Base-by-base conservation (phyloP, 2,329 filamentous ascomycete species). In the Aspergillus thermomutatus region DNA sequence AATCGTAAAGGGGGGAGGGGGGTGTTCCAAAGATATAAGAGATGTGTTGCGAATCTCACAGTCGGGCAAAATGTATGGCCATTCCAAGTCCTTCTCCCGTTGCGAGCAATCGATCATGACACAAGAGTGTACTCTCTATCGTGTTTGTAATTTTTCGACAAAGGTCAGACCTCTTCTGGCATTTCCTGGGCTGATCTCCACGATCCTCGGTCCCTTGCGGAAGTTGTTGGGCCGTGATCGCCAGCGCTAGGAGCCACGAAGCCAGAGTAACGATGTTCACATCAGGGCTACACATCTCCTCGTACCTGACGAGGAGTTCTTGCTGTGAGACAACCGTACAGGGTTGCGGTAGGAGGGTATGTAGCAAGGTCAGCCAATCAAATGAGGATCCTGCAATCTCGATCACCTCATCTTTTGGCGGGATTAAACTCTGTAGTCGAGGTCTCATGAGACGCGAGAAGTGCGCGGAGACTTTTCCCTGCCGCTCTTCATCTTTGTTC, bases 11-110 rank as follows among this genome's bases (percentile, higher is more conserved):
- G 10, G 10, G 28, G 28, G 28, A n/a, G n/a, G n/a, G n/a, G n/a
- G n/a, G n/a, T n/a, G n/a, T n/a, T n/a, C n/a, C n/a, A n/a, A n/a
- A n/a, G n/a, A n/a, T n/a, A n/a, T n/a, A n/a, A 31, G 28, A 31
- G 10, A 31, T 31, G 28, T 10, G 21, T 1, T 21, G n/a, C n/a
- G 21, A 25, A 7, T 46, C 73, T 66, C 60, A 75, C 69, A 77
- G 65, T 56, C 74, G 66, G 28, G 71, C 53, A 54, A 69, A 74
- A 27, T 73, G 65, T 23, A 77, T 51, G 2, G 64, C 68, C 50
- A 70, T 69, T 19, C 52, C 56, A 10, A 64, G 52, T 3, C 56
- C 62, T 23, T 56, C 25, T 8, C 54, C 28, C 3, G 56, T 61
- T 14, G 56, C 60, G 14, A 61, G 25, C 27, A 64, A 28, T 3